phyloP scores from a whole-genome alignment of 306 rosid genomes.

The Adenanthera pavonina region DNA sequence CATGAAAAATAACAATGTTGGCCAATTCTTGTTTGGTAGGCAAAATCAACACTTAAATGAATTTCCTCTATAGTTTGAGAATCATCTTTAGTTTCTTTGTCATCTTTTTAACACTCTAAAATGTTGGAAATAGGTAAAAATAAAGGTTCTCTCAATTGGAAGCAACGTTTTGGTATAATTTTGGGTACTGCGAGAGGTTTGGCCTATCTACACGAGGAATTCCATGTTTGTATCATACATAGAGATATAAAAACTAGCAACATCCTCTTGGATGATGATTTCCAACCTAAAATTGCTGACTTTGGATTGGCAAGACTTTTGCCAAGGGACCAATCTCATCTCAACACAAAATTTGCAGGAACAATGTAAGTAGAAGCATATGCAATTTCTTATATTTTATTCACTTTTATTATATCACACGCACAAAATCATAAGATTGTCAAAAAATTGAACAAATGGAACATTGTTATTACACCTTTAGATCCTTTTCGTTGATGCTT shows the following conservation, averaged over 20 bases:
- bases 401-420: conserved; percentile 4
- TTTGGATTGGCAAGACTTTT: conserved; percentile 73
- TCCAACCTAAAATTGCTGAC: conserved; percentile 70
- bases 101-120: background rate
- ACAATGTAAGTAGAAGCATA: conserved; percentile 58
- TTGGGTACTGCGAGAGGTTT: conserved; percentile 65
- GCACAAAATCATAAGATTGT: background rate
- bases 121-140: conserved; percentile 11
- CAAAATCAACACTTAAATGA: background rate
- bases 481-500: background rate
- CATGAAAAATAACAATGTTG: conserved; percentile 73
- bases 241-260: conserved; percentile 73
- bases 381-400: conserved; percentile 9
- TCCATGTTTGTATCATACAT: conserved; percentile 68
- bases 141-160: conserved; percentile 65
- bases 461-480: background rate
- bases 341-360: conserved; percentile 75
- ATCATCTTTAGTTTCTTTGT: background rate
- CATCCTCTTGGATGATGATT: conserved; percentile 65
- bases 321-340: conserved; percentile 64
- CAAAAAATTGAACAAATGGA: background rate
- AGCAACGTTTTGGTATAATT: conserved; percentile 56
- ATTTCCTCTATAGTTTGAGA: background rate
- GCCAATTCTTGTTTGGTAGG: conserved; percentile 70
- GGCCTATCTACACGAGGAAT: conserved; percentile 75